Conservation (phyloP, 495 filamentous ascomycete genomes). For the Aspergillus sclerotioniger region DNA sequence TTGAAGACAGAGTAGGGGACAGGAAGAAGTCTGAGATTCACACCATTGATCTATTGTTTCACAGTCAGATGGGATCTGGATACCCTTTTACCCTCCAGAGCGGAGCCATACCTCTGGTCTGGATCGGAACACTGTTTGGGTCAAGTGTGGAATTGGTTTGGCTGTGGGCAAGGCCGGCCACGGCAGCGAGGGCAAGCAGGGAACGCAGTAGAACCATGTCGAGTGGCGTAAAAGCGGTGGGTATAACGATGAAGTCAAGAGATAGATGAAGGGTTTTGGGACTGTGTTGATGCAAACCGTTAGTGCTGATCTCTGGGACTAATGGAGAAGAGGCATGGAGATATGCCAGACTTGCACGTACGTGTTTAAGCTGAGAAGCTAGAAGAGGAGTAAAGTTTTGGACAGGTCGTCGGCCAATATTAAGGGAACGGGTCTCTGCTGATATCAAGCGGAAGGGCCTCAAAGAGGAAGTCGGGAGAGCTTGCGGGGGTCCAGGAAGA, state of each 20-base stretch:
- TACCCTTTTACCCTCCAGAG: neutral
- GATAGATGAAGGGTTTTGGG: neutral
- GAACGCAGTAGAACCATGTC: conserved; percentile 29
- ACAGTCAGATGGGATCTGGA: conserved; percentile 8
- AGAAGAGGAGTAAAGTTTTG: neutral
- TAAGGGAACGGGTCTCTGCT: neutral
- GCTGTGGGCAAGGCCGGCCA: conserved; percentile 33
- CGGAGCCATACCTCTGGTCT: conserved; percentile 41
- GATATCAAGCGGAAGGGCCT: conserved; percentile 10
- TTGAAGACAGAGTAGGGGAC: conserved; percentile 79
- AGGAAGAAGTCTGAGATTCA: conserved; percentile 59
- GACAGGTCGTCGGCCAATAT: neutral
- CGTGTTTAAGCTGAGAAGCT: neutral
- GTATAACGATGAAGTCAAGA: conserved; percentile 4
- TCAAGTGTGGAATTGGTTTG: conserved; percentile 53
- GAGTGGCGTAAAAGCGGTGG: conserved; percentile 5
- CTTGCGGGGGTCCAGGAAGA: neutral
- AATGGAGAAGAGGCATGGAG: neutral
- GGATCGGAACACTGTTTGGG: conserved; percentile 52
- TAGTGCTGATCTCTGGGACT: conserved; percentile 1
- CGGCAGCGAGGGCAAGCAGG: conserved; percentile 31
- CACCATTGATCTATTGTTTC: conserved; percentile 64
- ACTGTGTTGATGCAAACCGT: neutral
- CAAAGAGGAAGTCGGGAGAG: neutral
- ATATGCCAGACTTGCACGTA: neutral